Base-by-base conservation (phyloP, 331 rosid genomes). In the Telfairia occidentalis region DNA sequence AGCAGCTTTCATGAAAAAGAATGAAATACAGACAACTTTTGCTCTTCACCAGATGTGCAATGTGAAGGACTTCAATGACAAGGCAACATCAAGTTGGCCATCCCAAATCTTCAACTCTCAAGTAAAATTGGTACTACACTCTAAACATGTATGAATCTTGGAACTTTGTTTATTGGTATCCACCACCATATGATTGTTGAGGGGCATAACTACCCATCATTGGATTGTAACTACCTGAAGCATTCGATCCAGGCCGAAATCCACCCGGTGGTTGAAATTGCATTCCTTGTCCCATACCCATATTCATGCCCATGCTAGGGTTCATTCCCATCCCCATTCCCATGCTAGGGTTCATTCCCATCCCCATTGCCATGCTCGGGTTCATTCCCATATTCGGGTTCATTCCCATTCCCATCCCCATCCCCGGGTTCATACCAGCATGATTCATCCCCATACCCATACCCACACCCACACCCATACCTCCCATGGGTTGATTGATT, bases 211-310 rank as follows among this genome's bases (percentile, higher is more conserved):
- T 84, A 76, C 97, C 96, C 90, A 86, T 87, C 96, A 84, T 89
- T 29, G 89, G 78, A 81, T 91, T 88, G 74, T 94, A 94, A 69
- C 80, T 84, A 23, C 85, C 84, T 9, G 88, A 84, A 52, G 87
- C 69, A 81, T 91, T 91, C 34, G 92, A 72, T n/a, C 91, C 89
- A 0, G 92, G 91, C 52, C 85, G 91, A 5, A 85, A 65, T 54
- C 91, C 92, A 19, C 54, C 67, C 13, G 88, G 94, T 35, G 81
- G 82, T 88, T 87, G 97, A 90, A 91, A 86, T 64, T 66, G 90
- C 78, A 49, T 82, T 71, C 90, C 95, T 86, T 86, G 95, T 35
- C 90, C 96, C 93, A 88, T 79, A n/a, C 92, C 92, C 97, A 89
- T 85, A 32, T 80, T 82, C 87, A 86, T 80, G 0, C 88, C 83